phyloP scores from a whole-genome alignment of 2,329 filamentous ascomycete genomes.

The Nigrospora oryzae region DNA sequence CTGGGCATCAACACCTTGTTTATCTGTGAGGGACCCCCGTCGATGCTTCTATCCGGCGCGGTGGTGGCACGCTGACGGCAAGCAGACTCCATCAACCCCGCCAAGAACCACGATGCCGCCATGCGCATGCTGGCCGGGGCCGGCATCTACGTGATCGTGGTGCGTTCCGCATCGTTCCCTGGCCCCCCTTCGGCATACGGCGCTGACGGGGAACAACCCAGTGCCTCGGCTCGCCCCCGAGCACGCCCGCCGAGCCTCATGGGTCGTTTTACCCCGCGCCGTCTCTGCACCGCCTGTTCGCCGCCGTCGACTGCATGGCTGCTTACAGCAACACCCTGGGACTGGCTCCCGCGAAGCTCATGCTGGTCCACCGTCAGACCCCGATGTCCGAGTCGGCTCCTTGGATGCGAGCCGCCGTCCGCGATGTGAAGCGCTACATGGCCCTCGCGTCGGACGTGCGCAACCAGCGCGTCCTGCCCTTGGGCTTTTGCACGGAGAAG shows the following conservation, averaged over 20 bases:
- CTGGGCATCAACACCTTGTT: slow-evolving; percentile 17
- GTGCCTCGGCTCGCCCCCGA: slow-evolving; percentile 24
- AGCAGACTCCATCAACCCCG: slow-evolving; percentile 8
- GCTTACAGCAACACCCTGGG: slow-evolving; percentile 19
- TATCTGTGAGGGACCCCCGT: slow-evolving; percentile 9
- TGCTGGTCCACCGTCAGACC: slow-evolving; percentile 6
- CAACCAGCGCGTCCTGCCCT: slow-evolving; percentile 7
- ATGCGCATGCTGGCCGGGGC: slow-evolving; percentile 13
- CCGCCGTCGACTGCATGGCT: slow-evolving; percentile 14
- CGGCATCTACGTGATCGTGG: slow-evolving; percentile 18
- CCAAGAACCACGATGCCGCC: slow-evolving; percentile 11
- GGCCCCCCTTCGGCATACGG: background rate
- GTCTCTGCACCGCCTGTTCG: slow-evolving; percentile 21
- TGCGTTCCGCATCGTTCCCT: slow-evolving; percentile 6
- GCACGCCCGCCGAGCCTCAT: slow-evolving; percentile 56
- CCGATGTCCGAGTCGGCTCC: slow-evolving; percentile 5
- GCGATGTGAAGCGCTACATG: slow-evolving; percentile 20
- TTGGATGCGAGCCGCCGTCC: slow-evolving; percentile 13
- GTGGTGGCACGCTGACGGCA: background rate
- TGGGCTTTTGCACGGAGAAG: slow-evolving; percentile 7
- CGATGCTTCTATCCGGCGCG: background rate
- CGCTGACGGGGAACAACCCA: background rate
- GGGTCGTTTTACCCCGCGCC: slow-evolving; percentile 43
- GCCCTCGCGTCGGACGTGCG: slow-evolving; percentile 3
- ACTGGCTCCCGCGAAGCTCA: slow-evolving; percentile 11